Conservation (phyloP, 2,329 filamentous ascomycete species). For the Monascus ruber region DNA sequence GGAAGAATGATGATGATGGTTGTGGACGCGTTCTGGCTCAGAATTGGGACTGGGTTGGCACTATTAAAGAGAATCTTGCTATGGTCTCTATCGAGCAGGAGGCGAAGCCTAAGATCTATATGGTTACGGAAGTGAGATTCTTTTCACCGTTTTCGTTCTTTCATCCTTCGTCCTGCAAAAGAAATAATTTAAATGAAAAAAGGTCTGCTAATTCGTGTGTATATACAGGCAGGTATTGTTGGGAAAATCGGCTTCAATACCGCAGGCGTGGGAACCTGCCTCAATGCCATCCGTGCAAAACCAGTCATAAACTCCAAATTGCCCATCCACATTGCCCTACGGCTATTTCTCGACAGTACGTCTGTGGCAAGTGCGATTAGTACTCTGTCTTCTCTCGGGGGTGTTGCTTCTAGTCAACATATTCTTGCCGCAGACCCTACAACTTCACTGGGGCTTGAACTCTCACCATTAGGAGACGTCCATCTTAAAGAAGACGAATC, state of each 20-base stretch:
- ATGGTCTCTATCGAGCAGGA: conserved; percentile 36
- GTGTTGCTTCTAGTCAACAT: conserved; percentile 45
- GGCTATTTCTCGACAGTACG: conserved; percentile 42
- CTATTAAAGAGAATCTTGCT: conserved; percentile 43
- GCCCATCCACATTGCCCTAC: conserved; percentile 51
- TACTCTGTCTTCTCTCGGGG: conserved; percentile 34
- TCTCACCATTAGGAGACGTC: conserved; percentile 18
- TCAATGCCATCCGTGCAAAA: conserved; percentile 51
- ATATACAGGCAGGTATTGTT: conserved; percentile 40
- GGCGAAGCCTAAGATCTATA: conserved; percentile 39
- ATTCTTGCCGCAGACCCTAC: conserved; percentile 42
- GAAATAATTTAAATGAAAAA: no score
- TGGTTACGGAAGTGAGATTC: conserved; percentile 39
- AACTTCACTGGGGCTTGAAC: conserved; percentile 15
- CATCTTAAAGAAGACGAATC: conserved; percentile 23
- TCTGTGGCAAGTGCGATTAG: conserved; percentile 37
- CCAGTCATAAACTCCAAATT: conserved; percentile 42
- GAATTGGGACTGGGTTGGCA: conserved; percentile 50
- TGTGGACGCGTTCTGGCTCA: conserved; percentile 36
- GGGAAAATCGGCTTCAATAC: conserved; percentile 57
- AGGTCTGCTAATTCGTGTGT: conserved; percentile 19
- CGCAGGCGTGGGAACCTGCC: conserved; percentile 45
- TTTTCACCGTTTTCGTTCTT: no score
- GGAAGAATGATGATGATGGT: conserved; percentile 30
- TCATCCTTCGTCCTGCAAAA: no score